A percentile compares a stretch with the other conserved stretches of the same genome.
Conservation (phyloP, 306 rosid genomes). For the Pueraria montana region DNA sequence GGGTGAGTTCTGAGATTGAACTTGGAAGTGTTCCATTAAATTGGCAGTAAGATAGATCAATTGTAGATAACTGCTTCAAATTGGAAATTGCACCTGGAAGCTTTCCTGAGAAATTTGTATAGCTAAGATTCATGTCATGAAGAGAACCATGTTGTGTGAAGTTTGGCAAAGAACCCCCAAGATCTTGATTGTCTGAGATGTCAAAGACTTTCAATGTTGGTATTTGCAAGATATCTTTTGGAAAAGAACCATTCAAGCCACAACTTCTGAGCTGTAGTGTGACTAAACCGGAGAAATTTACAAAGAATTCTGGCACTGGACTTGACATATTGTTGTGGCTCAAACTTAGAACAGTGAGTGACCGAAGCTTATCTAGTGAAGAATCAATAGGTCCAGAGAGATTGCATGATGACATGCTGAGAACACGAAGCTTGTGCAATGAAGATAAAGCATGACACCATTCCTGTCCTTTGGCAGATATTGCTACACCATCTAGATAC, state of each 20-base stretch:
- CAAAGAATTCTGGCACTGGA: conserved; percentile 47
- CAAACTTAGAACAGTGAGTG: conserved; percentile 22
- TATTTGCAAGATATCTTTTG: conserved; percentile 46
- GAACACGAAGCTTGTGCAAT: conserved; percentile 8
- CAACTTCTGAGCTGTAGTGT: conserved; percentile 15
- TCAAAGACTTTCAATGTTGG: conserved; percentile 47
- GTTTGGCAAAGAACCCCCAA: conserved; percentile 52
- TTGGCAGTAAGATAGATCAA: conserved; percentile 47
- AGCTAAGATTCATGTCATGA: background rate
- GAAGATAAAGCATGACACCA: conserved; percentile 59
- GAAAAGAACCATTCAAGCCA: conserved; percentile 45
- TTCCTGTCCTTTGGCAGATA: conserved; percentile 46
- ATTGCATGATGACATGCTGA: conserved; percentile 55
- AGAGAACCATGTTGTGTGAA: conserved; percentile 42
- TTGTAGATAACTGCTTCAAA: conserved; percentile 35
- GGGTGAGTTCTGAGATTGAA: conserved; percentile 46
- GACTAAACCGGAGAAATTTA: conserved; percentile 39
- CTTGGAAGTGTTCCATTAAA: conserved; percentile 49
- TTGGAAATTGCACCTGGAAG: conserved; percentile 42
- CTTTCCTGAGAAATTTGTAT: conserved; percentile 48
- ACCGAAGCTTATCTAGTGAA: conserved; percentile 42
- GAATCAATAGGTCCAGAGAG: conserved; percentile 56
- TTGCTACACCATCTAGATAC: conserved; percentile 57
- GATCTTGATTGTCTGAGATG: conserved; percentile 37
- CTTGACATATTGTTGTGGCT: conserved; percentile 41